Base-by-base conservation (phyloP, 2,329 filamentous ascomycete species). In the Aspergillus tubingensis region DNA sequence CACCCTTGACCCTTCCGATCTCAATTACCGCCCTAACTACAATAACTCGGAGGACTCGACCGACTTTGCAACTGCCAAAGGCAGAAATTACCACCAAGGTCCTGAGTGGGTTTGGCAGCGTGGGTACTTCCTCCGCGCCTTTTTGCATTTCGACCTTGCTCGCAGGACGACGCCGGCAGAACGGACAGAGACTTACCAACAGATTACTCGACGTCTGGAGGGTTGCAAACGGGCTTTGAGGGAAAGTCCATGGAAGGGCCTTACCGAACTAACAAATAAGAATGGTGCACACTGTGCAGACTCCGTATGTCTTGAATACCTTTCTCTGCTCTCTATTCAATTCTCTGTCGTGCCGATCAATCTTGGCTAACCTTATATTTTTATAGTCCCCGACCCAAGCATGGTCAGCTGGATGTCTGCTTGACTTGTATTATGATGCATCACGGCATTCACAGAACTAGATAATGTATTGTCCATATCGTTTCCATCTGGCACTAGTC, bases 31-130 rank as follows among this genome's bases (percentile, higher is more conserved):
- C 3, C 93, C 93, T 0, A 91, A 95, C 80, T 99, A 99, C 80
- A 88, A 89, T 81, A 99, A 99, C 80, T 91, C 89, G 67, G 94
- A 98, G 71, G 95, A 99, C 77, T 94, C 89, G 61, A 87, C 86
- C 11, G 91, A 98, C 76, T 98, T 97, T 72, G 86, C 91, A 10
- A 98, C 94, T 0, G 88, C 90, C 68, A 98, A 98, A 78, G 95
- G 95, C 53, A 85, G 95, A 59, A 99, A 98, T 78, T 99, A 99
- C 79, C 95, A 99, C 76, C 94, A 98, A 76, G 95, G 95, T 4
- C 96, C 95, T 0, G 95, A 99, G 76, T 99, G 95, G 95, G 80
- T 97, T 23, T 99, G 95, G 95, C 96, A 94, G 0, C 94, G 92
- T 1, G 95, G 95, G 4, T 99, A 92, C 81, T 99, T 96, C 83